phyloP scores from a whole-genome alignment of 2,329 filamentous ascomycete genomes.

The Nemania abortiva region DNA sequence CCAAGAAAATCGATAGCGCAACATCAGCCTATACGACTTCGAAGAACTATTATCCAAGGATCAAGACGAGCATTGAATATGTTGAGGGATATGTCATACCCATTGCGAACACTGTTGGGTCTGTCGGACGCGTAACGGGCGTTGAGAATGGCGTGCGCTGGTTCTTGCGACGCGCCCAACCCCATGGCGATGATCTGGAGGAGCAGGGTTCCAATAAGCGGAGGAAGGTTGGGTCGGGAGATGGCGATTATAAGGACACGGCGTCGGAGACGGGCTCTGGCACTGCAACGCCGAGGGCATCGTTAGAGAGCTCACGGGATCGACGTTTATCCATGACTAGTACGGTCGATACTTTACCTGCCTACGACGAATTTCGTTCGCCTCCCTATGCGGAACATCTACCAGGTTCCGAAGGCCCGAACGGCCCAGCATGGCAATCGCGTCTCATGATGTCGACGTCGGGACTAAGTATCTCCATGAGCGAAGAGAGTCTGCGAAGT shows the following conservation, averaged over 20 bases:
- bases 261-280: conserved; percentile 47
- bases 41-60: conserved; percentile 90
- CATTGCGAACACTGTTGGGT: conserved; percentile 86
- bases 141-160: conserved; percentile 89
- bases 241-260: conserved; percentile 50
- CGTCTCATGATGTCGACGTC: conserved; percentile 91
- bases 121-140: conserved; percentile 85
- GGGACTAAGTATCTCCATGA: conserved; percentile 90
- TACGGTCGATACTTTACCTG: conserved; percentile 80
- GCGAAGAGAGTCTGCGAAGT: conserved; percentile 84
- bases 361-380: conserved; percentile 83
- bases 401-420: conserved; percentile 51
- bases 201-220: conserved; percentile 67
- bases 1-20: conserved; percentile 85
- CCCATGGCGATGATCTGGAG: conserved; percentile 62
- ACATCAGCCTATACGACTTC: conserved; percentile 86
- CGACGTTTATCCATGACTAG: conserved; percentile 74
- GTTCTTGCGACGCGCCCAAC: conserved; percentile 75
- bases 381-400: conserved; percentile 77
- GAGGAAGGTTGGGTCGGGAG: conserved; percentile 62
- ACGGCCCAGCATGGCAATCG: conserved; percentile 74
- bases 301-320: conserved; percentile 51
- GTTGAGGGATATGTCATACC: conserved; percentile 90
- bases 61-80: conserved; percentile 90
- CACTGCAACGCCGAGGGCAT: conserved; percentile 51